Evolutionary conservation across 176 grass and related monocot species (phyloP), one percentile per base, ranked within the genome.

Genomic region (Thalia dealbata): DNA sequence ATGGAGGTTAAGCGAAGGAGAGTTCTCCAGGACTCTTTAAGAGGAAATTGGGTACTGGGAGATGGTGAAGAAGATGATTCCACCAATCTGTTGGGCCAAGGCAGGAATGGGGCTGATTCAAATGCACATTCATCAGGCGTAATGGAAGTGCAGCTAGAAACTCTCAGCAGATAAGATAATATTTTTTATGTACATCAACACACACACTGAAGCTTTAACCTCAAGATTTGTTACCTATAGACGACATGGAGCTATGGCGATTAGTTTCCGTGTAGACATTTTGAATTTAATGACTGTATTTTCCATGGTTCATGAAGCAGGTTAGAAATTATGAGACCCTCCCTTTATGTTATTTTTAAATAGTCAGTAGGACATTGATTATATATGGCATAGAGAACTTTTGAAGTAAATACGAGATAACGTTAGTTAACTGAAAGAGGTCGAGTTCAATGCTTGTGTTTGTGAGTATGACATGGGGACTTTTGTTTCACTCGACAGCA

Each of bases 131-230:
- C 84, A 67, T 74, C 80, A 60, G 79, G 56, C 58, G 50, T 76
- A 50, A 84, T 78, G 78, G 86, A 88, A 86, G 80, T 90, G 77
- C 89, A 92, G 62, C 93, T 96, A 51, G 75, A 90, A 76, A 80
- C 81, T 83, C 80, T 90, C 61, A 88, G 69, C 62, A 80, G 82
- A 90, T 90, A 75, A 80, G 18, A 74, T 24, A 67, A 10, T 3
- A 28, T 80, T 76, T 61, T 76, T 69, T 59, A 48, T 68, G 67
- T 64, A 55, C 70, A 62, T 72, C 14, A 27, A 78, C 15, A 81
- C 71, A 79, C 74, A 50, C 22, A 64, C 60, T 67, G 61, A 61
- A 83, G 19, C 25, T 38, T 35, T 32, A 27, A 15, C 22, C 11
- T 46, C 24, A 30, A 81, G 9, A 69, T 80, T 79, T 48, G 11